Base-by-base conservation (phyloP, 768 basidiomycete species). In the Lyophyllum atratum region DNA sequence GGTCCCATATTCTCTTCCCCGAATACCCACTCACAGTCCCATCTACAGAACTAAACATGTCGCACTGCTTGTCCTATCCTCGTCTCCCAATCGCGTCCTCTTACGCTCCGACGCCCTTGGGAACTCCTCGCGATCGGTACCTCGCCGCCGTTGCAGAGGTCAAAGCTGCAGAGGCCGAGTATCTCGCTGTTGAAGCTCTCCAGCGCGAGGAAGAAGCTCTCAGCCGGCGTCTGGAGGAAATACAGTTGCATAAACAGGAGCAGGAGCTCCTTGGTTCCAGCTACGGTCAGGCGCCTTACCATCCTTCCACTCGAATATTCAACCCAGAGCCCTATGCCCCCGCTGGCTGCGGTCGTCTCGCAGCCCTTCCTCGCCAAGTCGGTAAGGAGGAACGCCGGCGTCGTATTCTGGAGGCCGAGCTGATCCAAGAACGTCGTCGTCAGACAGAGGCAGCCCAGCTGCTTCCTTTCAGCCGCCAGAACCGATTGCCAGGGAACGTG, bases 141-240 rank as follows among this genome's bases (percentile, higher is more conserved):
- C 61, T 76, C 25, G 68, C 70, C 43, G 74, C 76, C 24, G 60
- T 76, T 24, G 73, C 74, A 8, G 66, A 71, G 52, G 72, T 70
- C 19, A 68, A 69, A 54, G 69, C 73, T 44, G 74, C 76, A 6
- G 73, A 76, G 59, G 69, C 68, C 14, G 71, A 75, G 37, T 75
- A 73, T 40, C 64, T 77, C 33, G 70, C 72, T 37, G 70, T 67
- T 5, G 66, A 75, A 47, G 69, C 71, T 31, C 55, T 62, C 7
- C 69, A 63, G 40, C 68, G 61, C 6, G 76, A 74, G 49, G 74
- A 76, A 53, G 64, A 64, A 21, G 64, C 62, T 21, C 61, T 75
- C 14, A 68, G 65, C 46, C 61, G 58, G 42, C 66, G 68, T 34
- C 34, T 72, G 24, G 33, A 64, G 10, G 66, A 68, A 25, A 50